Base-by-base conservation (phyloP, 345 rosid species). In the Passiflora organensis region DNA sequence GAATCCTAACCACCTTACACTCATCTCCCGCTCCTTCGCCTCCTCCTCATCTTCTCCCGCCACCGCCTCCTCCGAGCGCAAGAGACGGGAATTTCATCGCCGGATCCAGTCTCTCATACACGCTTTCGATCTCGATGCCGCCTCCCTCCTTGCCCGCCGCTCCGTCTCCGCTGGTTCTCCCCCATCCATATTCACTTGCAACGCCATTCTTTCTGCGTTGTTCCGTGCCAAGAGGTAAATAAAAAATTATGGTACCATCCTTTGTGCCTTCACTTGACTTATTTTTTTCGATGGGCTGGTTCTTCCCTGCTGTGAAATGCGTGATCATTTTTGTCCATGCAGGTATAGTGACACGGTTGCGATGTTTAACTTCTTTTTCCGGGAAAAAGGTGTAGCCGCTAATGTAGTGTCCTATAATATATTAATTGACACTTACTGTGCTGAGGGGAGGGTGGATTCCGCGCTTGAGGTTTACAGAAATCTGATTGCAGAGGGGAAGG, bases 141-240 rank as follows among this genome's bases (percentile, higher is more conserved):
- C 99, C 3, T 83, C 99, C 3, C 64, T 53, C 9, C 62, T 93
- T n/a, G 95, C 94, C 22, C 91, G 99, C 2, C 82, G 78, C 55
- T 72, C 95, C 6, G 84, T 86, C 15, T 84, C 71, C 69, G 78
- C 94, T 48, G 66, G 58, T 13, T 78, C 80, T 10, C 82, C 95
- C 34, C 95, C 96, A 55, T 89, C 96, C 6, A 96, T 93, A 13
- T 93, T 93, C 84, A 93, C 97, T 12, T 93, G 97, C 67, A 93
- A 89, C 51, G 97, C 99, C 14, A 83, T 93, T 56, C 79, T 89
- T 23, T 97, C 97, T 0, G 91, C 96, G 14, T 86, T 86, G 97
- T 83, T 89, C 62, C 78, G 99, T 24, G 79, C 86, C 39, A 83
- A 85, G 71, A 76, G 99, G 65, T 86, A 73, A 56, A 10, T 13